Evolutionary conservation across 495 filamentous ascomycete species (phyloP), one percentile per base, ranked within the genome.

Genomic region (Chaetomium fimeti): DNA sequence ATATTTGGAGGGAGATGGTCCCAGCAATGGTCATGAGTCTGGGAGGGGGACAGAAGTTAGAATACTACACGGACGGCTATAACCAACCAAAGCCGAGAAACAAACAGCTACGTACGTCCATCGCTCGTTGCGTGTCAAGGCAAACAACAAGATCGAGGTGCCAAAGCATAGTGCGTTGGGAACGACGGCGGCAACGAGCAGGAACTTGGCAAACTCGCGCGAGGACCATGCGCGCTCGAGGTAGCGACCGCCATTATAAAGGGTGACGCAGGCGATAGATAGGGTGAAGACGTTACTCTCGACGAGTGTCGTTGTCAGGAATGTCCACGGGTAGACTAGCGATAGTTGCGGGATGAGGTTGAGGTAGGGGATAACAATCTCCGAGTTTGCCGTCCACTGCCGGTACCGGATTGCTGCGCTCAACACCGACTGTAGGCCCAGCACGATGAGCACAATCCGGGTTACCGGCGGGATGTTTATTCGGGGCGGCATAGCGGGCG

Each of bases 151-250:
- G 59, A 93, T 81, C 75, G 92, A 89, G 64, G 89, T 80, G 1
- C 85, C 79, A 66, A 94, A 90, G 61, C 85, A 85, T 28, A 90
- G 70, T 28, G 88, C 60, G 74, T 97, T 98, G 16, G 95, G 92
- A 56, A 97, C 80, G 67, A 96, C 74, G 16, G 89, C 81, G 54
- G 88, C 80, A 64, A 94, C 81, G 28, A 92, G 78, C 20, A 97
- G 82, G 77, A 98, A 98, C 74, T 93, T 97, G 68, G 83, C 90
- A 72, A 97, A 92, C 74, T 98, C 94, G 48, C 82, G 83, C n/a
- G 90, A 91, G 32, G 91, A 89, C 94, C 94, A 98, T 53, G 95
- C 94, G 67, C 94, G 85, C 78, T 98, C 94, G 28, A 98, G 84
- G 72, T 98, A 98, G 67, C 91, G 87, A 9, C 95, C 94, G 24